These are phyloP conservation scores for Nitzschia sp. DNA, from an alignment of 108 stramenopile species.

Conservation along the genomic window DNA sequence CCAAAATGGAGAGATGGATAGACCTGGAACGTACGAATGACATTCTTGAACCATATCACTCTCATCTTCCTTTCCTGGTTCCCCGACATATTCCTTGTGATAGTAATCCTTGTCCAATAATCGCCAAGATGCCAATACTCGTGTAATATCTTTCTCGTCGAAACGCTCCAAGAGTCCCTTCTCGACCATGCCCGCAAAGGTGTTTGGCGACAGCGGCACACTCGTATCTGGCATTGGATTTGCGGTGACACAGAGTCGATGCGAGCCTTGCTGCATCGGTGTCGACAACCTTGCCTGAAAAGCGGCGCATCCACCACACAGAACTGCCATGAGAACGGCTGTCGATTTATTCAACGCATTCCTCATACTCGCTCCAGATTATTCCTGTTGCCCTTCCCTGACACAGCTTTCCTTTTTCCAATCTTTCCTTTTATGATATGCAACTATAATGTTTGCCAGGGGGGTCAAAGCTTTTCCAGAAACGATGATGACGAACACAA, in stretches of 20 bases:
- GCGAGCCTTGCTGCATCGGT: not conserved
- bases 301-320: no score
- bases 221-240: conserved; percentile 33
- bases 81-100: conserved; percentile 71
- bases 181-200: conserved; percentile 80
- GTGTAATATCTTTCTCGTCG: conserved; percentile 41
- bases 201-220: conserved; percentile 51
- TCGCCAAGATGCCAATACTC: conserved; percentile 77
- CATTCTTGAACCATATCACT: conserved; percentile 70
- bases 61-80: conserved; percentile 25
- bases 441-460: no score
- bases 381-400: no score
- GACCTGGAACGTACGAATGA: conserved; percentile 79
- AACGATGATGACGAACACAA: no score
- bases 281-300: not conserved
- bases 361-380: no score
- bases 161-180: conserved; percentile 57
- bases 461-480: no score
- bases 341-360: no score
- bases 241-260: no score
- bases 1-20: conserved; percentile 72
- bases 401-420: no score
- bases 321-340: no score
- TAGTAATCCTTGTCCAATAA: conserved; percentile 70
- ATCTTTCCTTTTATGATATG: no score